Base-by-base conservation (phyloP, 2,329 filamentous ascomycete genomes). In the Gnomoniopsis smithogilvyi region DNA sequence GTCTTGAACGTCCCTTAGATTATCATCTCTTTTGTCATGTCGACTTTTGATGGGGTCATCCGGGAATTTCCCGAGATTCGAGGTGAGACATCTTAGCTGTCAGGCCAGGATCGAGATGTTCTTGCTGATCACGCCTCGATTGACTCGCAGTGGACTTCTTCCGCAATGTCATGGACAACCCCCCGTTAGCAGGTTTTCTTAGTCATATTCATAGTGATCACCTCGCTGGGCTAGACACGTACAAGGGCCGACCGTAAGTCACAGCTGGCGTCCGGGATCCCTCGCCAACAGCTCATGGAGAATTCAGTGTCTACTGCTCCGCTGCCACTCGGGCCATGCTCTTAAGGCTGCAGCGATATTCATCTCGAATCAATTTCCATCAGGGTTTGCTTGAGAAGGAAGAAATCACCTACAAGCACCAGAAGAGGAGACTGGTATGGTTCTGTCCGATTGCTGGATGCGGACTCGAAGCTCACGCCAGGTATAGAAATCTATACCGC, bases 161-260 rank as follows among this genome's bases (percentile, higher is more conserved):
- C 67, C 84, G 90, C 76, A 74, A 17, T 78, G 80, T 50, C 74
- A 78, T 48, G 1, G 50, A 54, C 12, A 51, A 60, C 21, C 81
- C 89, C 3, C 90, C 92, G 0, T 74, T 95, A 57, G 92, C 90
- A 17, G 95, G 89, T 71, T 96, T 98, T 69, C 79, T 98, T 26
- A 96, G 90, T 72, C 94, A 98, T 81, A 86, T 96, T 2, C 94
- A 97, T 70, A 96, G 89, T 64, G 93, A 97, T 67, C 94, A 97
- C 73, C 81, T 97, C 1, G 81, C 82, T 38, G 93, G 94, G 0
- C 80, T 97, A 1, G 92, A 96, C 66, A 84, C 80, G 14, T 80
- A 57, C 46, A 57, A 48, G 22, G 57, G 57, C 8, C 46, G 57
- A 36, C 57, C 51, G 56, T 54, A 36, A 21, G 56, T 46, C 6